Evolutionary conservation across 805 yeast genomes (phyloP).

Genomic region (Ogataea haglerorum): DNA sequence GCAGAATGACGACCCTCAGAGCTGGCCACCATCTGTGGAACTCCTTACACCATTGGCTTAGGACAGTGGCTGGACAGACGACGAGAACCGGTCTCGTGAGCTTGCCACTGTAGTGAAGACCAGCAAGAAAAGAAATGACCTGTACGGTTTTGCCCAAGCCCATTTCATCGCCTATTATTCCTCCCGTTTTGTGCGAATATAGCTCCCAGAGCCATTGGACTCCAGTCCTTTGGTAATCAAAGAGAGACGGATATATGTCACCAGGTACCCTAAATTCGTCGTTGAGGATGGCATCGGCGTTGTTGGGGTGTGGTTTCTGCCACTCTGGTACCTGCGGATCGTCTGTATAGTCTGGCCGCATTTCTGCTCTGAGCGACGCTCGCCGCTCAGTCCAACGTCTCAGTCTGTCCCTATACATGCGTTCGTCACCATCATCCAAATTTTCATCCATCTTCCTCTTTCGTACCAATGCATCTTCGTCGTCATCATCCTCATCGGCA

Average conservation of each 20-base stretch:
- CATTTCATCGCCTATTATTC: constrained; percentile 97
- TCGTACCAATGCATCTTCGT: constrained; percentile 11
- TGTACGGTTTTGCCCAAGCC: constrained; percentile 96
- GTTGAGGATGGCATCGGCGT: constrained; percentile 72
- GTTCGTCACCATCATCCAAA: constrained; percentile 81
- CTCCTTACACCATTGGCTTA: constrained; percentile 97
- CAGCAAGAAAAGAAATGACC: constrained; percentile 85
- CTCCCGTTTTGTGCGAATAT: constrained; percentile 86
- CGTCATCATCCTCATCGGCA: constrained; percentile 22
- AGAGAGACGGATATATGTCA: constrained; percentile 79
- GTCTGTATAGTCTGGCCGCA: constrained; percentile 28
- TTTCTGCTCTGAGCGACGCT: constrained; percentile 37
- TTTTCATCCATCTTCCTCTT: constrained; percentile 23
- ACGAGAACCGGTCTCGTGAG: constrained; percentile 75
- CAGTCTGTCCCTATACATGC: constrained; percentile 56
- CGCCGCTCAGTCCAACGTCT: constrained; percentile 57
- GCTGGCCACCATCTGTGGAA: constrained; percentile 99
- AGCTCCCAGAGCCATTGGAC: constrained; percentile 98
- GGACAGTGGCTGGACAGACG: constrained; percentile 95
- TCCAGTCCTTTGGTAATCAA: constrained; percentile 93
- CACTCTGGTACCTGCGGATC: constrained; percentile 50
- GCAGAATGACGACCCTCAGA: constrained; percentile 76
- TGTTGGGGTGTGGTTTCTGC: constrained; percentile 71
- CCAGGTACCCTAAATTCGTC: constrained; percentile 79
- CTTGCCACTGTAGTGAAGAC: constrained; percentile 76